Evolutionary conservation across 2,329 filamentous ascomycete genomes (phyloP), one percentile per base, ranked within the genome.

Genomic region (Coleophoma cylindrospora): DNA sequence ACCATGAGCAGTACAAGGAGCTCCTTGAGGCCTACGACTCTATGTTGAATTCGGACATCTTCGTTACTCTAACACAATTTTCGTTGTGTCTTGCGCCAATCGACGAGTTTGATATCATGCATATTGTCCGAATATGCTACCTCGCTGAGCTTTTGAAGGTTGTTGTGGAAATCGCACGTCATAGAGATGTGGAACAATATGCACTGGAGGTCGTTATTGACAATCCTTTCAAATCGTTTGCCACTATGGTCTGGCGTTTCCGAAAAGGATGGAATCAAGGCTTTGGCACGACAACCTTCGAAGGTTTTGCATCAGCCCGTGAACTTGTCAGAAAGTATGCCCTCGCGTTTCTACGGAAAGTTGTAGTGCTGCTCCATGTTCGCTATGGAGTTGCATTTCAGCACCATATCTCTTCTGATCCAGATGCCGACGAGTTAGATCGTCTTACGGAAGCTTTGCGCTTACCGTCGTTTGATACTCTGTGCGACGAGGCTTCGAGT

Each of bases 111-210:
- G 88, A 95, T 49, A 81, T 95, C 40, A 80, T 85, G 38, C 87
- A 96, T 66, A 68, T 97, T 47, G 70, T 97, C 45, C 84, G 87
- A 36, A 74, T 97, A 43, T 96, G 91, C 70, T 96, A 95, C 64
- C 77, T 95, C 49, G 89, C 89, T 3, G 94, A 99, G 68, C 83
- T 99, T 50, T 83, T 95, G 52, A 95, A 95, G 69, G 84, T 91
- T 6, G 77, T 90, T 14, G 64, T 83, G 13, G 74, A 78, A 8
- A 81, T 80, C 65, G 73, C 74, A 21, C 74, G 74, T 45, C 81
- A 80, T 61, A 75, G 21, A 27, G 32, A 44, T 33, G 27, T 44
- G n/a, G 32, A n/a, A 8, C 41, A 21, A 15, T 33, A 22, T 33
- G 15, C 11, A 12, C 27, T 33, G 21, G 14, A 13, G 21, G 15